phyloP scores from a whole-genome alignment of 352 stramenopile species.

The Elongisporangium undulatum region DNA sequence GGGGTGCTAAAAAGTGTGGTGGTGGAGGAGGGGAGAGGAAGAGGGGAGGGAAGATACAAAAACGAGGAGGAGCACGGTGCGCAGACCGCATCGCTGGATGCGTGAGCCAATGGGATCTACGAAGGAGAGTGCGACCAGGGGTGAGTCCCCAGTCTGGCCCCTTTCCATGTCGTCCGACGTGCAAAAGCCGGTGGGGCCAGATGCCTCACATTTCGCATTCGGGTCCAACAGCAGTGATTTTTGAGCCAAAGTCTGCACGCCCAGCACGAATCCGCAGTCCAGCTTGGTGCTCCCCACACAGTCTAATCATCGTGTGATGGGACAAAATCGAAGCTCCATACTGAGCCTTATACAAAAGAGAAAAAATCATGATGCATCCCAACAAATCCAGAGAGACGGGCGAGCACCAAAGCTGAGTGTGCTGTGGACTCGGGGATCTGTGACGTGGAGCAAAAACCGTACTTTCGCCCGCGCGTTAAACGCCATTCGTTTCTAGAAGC shows the following conservation, averaged over 20 bases:
- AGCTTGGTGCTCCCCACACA: background rate
- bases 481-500: background rate
- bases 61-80: background rate
- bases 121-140: background rate
- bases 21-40: background rate
- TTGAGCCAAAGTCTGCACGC: background rate
- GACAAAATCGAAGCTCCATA: background rate
- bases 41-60: background rate
- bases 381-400: background rate
- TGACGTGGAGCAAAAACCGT: background rate
- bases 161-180: background rate
- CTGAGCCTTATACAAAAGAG: background rate
- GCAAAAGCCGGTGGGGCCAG: background rate
- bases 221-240: slow-evolving; percentile 5
- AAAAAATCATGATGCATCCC: background rate
- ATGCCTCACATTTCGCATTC: background rate
- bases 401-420: background rate
- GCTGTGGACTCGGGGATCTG: background rate
- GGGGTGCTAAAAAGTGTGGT: background rate
- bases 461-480: background rate
- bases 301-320: background rate
- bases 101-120: background rate
- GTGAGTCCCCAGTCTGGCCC: background rate
- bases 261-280: background rate
- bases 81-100: background rate